Percentiles rank a stretch among this genome's conserved stretches.
Evolutionary conservation across 2,329 filamentous ascomycete genomes (phyloP).

Genomic region (Colletotrichum sp.): DNA sequence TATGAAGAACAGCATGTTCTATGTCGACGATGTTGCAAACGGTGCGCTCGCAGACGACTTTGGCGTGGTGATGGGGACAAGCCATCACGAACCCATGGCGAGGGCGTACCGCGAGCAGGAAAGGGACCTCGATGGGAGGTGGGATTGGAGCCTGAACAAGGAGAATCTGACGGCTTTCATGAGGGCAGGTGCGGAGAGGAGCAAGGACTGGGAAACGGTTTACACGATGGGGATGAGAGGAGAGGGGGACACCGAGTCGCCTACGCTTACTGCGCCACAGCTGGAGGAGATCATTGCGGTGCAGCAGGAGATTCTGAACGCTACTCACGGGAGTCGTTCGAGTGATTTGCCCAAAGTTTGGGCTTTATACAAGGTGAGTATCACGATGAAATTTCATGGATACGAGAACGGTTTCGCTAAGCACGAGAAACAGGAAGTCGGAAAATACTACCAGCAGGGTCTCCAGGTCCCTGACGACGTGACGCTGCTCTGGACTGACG

Average conservation of each 20-base stretch:
- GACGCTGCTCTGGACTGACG: slow-evolving; percentile 67
- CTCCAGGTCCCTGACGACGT: slow-evolving; percentile 66
- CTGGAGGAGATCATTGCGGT: slow-evolving; percentile 43
- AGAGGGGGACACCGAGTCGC: slow-evolving; percentile 55
- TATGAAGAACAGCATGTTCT: slow-evolving; percentile 63
- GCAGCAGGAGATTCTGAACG: slow-evolving; percentile 27
- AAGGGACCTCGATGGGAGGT: slow-evolving; percentile 43
- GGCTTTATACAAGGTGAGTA: slow-evolving; percentile 57
- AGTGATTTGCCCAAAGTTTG: slow-evolving; percentile 57
- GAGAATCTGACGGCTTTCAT: slow-evolving; percentile 57
- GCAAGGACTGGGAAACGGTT: slow-evolving; percentile 56
- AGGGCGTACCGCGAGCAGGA: slow-evolving; percentile 48
- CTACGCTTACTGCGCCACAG: neutral
- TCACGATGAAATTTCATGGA: neutral
- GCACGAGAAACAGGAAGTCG: slow-evolving; percentile 39
- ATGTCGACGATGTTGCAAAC: slow-evolving; percentile 55
- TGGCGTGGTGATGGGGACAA: slow-evolving; percentile 63
- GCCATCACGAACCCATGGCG: slow-evolving; percentile 63
- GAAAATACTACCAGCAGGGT: slow-evolving; percentile 61
- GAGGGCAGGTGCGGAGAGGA: slow-evolving; percentile 52
- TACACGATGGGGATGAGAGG: slow-evolving; percentile 60
- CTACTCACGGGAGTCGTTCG: slow-evolving; percentile 21
- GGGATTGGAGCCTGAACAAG: slow-evolving; percentile 61
- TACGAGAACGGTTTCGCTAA: neutral
- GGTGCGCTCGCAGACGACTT: slow-evolving; percentile 58